These are phyloP conservation scores for Daldinia grandis DNA, from an alignment of 495 filamentous ascomycete species.

Conservation along the genomic window DNA sequence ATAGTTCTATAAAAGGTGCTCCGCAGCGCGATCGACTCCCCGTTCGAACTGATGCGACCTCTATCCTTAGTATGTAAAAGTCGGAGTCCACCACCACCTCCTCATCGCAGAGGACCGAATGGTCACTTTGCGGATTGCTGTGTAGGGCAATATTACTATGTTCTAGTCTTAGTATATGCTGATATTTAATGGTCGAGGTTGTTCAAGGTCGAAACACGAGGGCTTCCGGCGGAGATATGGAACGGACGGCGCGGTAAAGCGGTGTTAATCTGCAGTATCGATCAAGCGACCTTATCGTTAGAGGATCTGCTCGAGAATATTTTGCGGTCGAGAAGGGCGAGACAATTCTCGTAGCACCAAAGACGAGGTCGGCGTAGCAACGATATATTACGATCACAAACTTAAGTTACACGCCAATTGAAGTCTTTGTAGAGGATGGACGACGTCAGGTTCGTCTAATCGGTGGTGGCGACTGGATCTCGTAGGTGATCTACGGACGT, in stretches of 20 bases:
- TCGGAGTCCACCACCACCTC: constrained; percentile 53
- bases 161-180: constrained; percentile 15
- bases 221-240: constrained; percentile 33
- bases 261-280: constrained; percentile 14
- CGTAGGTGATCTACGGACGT: constrained; percentile 25
- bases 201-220: constrained; percentile 36
- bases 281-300: constrained; percentile 17
- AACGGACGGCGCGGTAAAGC: constrained; percentile 13
- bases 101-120: constrained; percentile 53
- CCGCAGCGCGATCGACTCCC: constrained; percentile 25
- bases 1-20: constrained; percentile 19
- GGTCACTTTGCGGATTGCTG: constrained; percentile 45
- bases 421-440: constrained; percentile 8
- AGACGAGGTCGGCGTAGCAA: constrained; percentile 23
- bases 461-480: constrained; percentile 30
- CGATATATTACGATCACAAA: constrained; percentile 34
- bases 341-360: constrained; percentile 29
- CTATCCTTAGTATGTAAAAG: constrained; percentile 44
- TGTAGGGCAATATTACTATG: constrained; percentile 27
- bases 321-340: constrained; percentile 16
- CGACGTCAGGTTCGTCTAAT: constrained; percentile 22
- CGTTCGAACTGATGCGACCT: constrained; percentile 34
- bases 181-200: constrained; percentile 12
- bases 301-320: background rate
- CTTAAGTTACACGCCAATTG: constrained; percentile 16